phyloP scores from a whole-genome alignment of 768 basidiomycete species.

The Termitomyces sp. region DNA sequence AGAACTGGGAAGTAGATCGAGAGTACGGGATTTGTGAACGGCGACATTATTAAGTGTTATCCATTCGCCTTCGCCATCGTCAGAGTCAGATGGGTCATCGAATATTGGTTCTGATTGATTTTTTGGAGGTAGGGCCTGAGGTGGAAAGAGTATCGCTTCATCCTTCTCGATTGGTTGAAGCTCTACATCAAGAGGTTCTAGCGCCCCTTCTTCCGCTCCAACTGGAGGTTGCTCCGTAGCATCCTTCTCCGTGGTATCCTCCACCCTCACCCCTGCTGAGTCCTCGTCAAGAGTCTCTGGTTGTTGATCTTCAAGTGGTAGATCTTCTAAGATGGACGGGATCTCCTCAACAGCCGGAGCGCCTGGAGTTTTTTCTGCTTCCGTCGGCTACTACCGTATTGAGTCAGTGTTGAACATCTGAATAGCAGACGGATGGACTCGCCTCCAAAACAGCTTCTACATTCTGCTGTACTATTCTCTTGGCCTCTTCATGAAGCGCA shows the following conservation, averaged over 20 bases:
- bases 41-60: constrained; percentile 88
- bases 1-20: constrained; percentile 71
- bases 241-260: constrained; percentile 9
- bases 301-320: constrained; percentile 13
- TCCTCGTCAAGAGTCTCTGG: constrained; percentile 6
- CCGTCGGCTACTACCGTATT: constrained; percentile 26
- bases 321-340: constrained; percentile 10
- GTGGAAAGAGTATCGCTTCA: constrained; percentile 1
- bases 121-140: constrained; percentile 6
- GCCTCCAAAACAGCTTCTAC: constrained; percentile 19
- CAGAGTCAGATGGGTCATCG: constrained; percentile 72
- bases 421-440: constrained; percentile 8
- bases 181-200: constrained; percentile 42
- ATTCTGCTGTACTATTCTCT: constrained; percentile 24
- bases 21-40: constrained; percentile 80
- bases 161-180: constrained; percentile 28
- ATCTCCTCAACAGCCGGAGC: constrained; percentile 9
- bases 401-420: constrained; percentile 11
- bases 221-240: constrained; percentile 13
- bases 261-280: background rate
- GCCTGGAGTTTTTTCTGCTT: constrained; percentile 1
- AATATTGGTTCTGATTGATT: constrained; percentile 36
- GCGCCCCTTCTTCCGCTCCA: constrained; percentile 17
- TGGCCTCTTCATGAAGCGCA: constrained; percentile 57
- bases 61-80: constrained; percentile 93